phyloP scores from a whole-genome alignment of 257 asterid species.

The Petrea volubilis region DNA sequence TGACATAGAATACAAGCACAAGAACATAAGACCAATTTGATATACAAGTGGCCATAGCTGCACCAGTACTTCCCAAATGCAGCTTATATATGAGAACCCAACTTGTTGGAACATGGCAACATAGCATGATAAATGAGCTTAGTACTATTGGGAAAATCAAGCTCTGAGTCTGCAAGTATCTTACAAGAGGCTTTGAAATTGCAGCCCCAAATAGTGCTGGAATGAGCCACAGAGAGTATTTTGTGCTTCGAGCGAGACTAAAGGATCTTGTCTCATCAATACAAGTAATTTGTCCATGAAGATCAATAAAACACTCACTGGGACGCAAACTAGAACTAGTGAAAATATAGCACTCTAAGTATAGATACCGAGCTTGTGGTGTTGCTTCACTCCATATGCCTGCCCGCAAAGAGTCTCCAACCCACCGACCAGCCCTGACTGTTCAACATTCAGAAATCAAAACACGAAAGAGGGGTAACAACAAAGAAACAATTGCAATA shows the following conservation, averaged over 20 bases:
- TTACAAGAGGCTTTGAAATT: slow-evolving; percentile 48
- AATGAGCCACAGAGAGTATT: too few relatives aligned
- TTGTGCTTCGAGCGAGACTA: too few relatives aligned
- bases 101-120: slow-evolving; percentile 48
- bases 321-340: slow-evolving; percentile 45
- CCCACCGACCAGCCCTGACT: slow-evolving; percentile 66
- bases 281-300: slow-evolving; percentile 47
- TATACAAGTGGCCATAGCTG: slow-evolving; percentile 46
- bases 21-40: slow-evolving; percentile 57
- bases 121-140: slow-evolving; percentile 41
- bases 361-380: slow-evolving; percentile 44
- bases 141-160: slow-evolving; percentile 52
- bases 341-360: slow-evolving; percentile 56
- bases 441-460: not conserved
- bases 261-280: slow-evolving; percentile 50
- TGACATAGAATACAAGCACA: slow-evolving; percentile 46
- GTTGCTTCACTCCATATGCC: slow-evolving; percentile 66
- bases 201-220: slow-evolving; percentile 59
- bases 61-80: slow-evolving; percentile 43
- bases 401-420: slow-evolving; percentile 72
- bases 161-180: slow-evolving; percentile 65
- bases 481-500: too few relatives aligned
- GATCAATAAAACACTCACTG: slow-evolving; percentile 51
- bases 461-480: not conserved
- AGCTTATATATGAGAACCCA: slow-evolving; percentile 54